Evolutionary conservation across 345 rosid species (phyloP).

Genomic region (Sapria himalayana): DNA sequence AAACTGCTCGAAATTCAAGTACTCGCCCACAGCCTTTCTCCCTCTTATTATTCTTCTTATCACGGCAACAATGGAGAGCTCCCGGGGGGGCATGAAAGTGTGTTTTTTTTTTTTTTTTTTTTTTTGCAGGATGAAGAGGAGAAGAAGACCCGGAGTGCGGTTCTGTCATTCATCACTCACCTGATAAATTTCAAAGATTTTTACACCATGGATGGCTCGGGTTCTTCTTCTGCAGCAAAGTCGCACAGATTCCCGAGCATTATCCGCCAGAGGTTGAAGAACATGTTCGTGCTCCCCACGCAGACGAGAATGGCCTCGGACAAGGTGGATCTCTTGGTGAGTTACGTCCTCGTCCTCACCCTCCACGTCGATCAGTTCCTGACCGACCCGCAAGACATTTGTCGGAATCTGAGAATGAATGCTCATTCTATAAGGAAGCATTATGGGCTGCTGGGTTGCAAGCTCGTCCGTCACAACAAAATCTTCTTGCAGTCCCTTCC

Average conservation of each 20-base stretch:
- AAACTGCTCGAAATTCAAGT: conserved; percentile 38
- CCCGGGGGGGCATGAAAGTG: background rate
- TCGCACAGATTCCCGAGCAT: conserved; percentile 35
- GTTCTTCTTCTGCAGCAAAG: conserved; percentile 33
- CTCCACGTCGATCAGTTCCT: conserved; percentile 49
- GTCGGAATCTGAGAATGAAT: conserved; percentile 48
- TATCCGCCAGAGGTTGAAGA: conserved; percentile 23
- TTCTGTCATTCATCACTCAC: conserved; percentile 43
- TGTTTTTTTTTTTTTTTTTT: conserved; percentile 4
- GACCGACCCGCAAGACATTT: conserved; percentile 43
- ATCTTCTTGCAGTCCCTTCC: conserved; percentile 23
- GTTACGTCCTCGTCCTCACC: conserved; percentile 60
- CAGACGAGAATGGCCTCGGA: conserved; percentile 23
- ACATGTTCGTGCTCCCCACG: conserved; percentile 28
- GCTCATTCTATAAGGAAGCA: conserved; percentile 21
- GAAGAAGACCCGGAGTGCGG: conserved; percentile 19
- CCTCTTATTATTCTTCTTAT: background rate
- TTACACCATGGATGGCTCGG: conserved; percentile 31
- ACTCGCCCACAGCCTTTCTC: background rate
- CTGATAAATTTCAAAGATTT: conserved; percentile 63
- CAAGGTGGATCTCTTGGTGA: conserved; percentile 39
- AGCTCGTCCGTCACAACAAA: conserved; percentile 15
- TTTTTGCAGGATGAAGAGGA: conserved; percentile 32
- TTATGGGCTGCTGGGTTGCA: conserved; percentile 64
- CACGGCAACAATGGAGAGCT: background rate